Percentiles rank a stretch among this genome's conserved stretches.
These are phyloP conservation scores for Penicillium goetzii DNA, from an alignment of 495 filamentous ascomycete genomes.

Conservation along the genomic window DNA sequence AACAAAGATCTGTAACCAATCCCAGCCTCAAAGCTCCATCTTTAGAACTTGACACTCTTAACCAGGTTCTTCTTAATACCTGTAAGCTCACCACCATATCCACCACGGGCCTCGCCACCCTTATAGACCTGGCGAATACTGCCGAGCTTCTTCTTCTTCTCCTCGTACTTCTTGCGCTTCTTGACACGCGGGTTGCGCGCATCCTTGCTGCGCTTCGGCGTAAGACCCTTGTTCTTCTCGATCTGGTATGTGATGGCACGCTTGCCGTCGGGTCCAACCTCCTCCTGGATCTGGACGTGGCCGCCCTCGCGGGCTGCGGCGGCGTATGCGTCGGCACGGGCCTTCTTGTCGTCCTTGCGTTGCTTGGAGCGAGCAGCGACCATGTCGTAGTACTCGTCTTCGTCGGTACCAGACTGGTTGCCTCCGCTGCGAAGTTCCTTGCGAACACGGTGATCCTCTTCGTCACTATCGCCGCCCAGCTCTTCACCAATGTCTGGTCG, in stretches of 20 bases:
- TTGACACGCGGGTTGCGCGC: constrained; percentile 94
- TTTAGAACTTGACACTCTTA: constrained; percentile 86
- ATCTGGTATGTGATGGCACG: constrained; percentile 89
- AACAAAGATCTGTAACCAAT: constrained; percentile 20
- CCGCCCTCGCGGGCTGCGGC: constrained; percentile 59
- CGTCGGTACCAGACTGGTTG: constrained; percentile 45
- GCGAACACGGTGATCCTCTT: constrained; percentile 49
- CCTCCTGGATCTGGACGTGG: constrained; percentile 59
- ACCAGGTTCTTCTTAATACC: constrained; percentile 94
- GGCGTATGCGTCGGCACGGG: constrained; percentile 55
- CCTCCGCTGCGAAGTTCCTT: constrained; percentile 47
- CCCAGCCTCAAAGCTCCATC: background rate
- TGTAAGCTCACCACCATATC: constrained; percentile 89
- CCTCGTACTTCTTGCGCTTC: constrained; percentile 92
- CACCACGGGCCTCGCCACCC: constrained; percentile 83
- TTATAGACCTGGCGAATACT: constrained; percentile 82
- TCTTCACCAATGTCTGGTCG: constrained; percentile 60
- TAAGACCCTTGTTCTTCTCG: constrained; percentile 94
- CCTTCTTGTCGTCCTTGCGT: constrained; percentile 76
- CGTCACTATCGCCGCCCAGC: constrained; percentile 69
- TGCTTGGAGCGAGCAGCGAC: constrained; percentile 68
- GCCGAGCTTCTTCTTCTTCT: constrained; percentile 91
- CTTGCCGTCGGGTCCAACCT: constrained; percentile 75
- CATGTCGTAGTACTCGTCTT: constrained; percentile 90
- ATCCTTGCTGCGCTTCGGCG: constrained; percentile 87